Percentiles rank a stretch among this genome's conserved stretches.
These are phyloP conservation scores for Hymenoscyphus occultus DNA, from an alignment of 2,329 filamentous ascomycete species.

Conservation along the genomic window DNA sequence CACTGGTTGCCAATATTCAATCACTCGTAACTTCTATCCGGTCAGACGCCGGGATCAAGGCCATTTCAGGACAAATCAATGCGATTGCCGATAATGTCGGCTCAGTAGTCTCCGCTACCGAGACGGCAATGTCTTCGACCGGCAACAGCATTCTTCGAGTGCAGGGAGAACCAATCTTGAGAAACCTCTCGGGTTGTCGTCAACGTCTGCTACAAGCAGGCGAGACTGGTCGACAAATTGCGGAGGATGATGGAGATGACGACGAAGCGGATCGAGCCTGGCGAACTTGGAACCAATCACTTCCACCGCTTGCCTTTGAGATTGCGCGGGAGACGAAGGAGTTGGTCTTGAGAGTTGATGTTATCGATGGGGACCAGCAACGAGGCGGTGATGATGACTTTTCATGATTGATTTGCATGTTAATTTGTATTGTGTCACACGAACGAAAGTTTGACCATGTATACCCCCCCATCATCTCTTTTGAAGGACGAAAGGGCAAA, in stretches of 20 bases:
- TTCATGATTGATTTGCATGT: constrained; percentile 23
- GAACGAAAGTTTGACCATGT: not conserved
- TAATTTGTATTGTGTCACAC: too few species aligned
- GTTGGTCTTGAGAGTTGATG: constrained; percentile 51
- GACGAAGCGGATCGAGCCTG: constrained; percentile 53
- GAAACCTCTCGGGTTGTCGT: constrained; percentile 60
- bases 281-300: constrained; percentile 63
- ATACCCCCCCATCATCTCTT: not conserved
- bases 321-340: constrained; percentile 81
- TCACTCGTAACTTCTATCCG: constrained; percentile 73
- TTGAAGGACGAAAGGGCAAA: not conserved
- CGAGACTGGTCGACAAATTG: constrained; percentile 58
- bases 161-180: constrained; percentile 48
- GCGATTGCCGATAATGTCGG: constrained; percentile 69
- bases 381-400: constrained; percentile 32
- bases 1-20: constrained; percentile 77
- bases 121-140: constrained; percentile 50
- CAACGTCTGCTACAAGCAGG: constrained; percentile 63
- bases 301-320: constrained; percentile 84
- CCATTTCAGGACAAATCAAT: constrained; percentile 67
- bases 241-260: constrained; percentile 50
- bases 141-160: constrained; percentile 52
- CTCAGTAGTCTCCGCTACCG: constrained; percentile 65
- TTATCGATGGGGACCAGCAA: constrained; percentile 30
- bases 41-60: constrained; percentile 57